A percentile compares a stretch with the other conserved stretches of the same genome.
These are phyloP conservation scores for Globisporangium canariense DNA, from an alignment of 352 stramenopile genomes.

Conservation along the genomic window DNA sequence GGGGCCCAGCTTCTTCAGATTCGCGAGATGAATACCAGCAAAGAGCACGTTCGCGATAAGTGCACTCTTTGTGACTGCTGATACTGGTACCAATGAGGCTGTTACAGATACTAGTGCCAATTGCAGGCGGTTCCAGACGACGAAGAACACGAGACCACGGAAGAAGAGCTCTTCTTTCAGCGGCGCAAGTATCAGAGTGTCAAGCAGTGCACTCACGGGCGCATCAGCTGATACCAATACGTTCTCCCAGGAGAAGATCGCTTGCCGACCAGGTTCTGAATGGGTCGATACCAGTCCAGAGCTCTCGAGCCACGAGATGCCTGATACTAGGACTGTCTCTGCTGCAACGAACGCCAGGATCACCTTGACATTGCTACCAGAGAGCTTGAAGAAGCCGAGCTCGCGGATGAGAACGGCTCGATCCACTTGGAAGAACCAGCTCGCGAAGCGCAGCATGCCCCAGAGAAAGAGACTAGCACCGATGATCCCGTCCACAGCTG, in stretches of 20 bases:
- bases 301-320: slow-evolving; percentile 5
- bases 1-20: slow-evolving; percentile 21
- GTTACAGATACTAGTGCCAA: slow-evolving; percentile 8
- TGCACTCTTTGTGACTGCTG: slow-evolving; percentile 15
- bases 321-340: neutral
- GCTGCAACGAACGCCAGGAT: neutral
- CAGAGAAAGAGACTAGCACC: slow-evolving; percentile 24
- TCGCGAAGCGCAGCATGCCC: slow-evolving; percentile 26
- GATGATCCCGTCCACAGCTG: slow-evolving; percentile 2
- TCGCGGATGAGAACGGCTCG: neutral
- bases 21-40: slow-evolving; percentile 45
- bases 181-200: slow-evolving; percentile 37
- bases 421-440: slow-evolving; percentile 32
- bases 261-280: neutral
- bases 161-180: slow-evolving; percentile 67
- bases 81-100: neutral
- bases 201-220: slow-evolving; percentile 11
- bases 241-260: slow-evolving; percentile 24
- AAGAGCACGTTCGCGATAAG: slow-evolving; percentile 42
- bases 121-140: slow-evolving; percentile 40
- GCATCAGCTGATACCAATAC: slow-evolving; percentile 3
- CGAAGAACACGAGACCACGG: slow-evolving; percentile 43
- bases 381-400: neutral
- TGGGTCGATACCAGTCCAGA: neutral
- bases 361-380: neutral